Base-by-base conservation (phyloP, 208 protist genomes). In the Leishmania tarentolae region DNA sequence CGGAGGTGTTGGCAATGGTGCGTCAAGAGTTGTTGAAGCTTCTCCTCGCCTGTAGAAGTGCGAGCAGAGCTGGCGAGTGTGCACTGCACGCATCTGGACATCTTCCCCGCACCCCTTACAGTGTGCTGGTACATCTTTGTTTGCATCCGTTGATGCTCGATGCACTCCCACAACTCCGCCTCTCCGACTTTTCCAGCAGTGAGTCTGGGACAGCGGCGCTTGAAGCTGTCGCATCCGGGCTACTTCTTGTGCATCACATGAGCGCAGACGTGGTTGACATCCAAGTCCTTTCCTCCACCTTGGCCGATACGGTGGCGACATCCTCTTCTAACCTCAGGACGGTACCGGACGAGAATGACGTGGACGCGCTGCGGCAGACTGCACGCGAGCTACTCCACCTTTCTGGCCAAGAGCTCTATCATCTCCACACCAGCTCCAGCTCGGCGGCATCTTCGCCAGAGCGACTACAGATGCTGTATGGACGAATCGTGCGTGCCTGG, bases 341-440 rank as follows among this genome's bases (percentile, higher is more conserved):
- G 17, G 42, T 6, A 40, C 6, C 56, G 24, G 21, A 7, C 17
- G n/a, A 19, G 0, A n/a, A 17, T 7, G 61, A 50, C 42, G 47
- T 53, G 35, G 40, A 76, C 76, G 44, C 35, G 24, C 35, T 85
- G 50, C 59, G 50, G 53, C 61, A 71, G 46, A 50, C 37, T 3
- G 82, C 82, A 31, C 40, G 40, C 3, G 74, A 40, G 46, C 24
- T 86, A 7, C 74, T 82, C 35, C 82, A 70, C 56, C 77, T 82
- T 44, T 47, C 82, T 42, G 50, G 61, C n/a, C 28, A 71, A 3
- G 76, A 85, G 19, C 53, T 85, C 13, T 47, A 37, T 47, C 9
- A 76, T 15, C 21, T 72, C 40, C 37, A 59, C 42, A n/a, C 56
- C 72, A 61, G 52, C 72, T 44, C 31, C 35, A 17, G n/a, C 72